Evolutionary conservation across 176 grass and related monocot genomes (phyloP), one percentile per base, ranked within the genome.

Genomic region (Thinopyrum elongatum): DNA sequence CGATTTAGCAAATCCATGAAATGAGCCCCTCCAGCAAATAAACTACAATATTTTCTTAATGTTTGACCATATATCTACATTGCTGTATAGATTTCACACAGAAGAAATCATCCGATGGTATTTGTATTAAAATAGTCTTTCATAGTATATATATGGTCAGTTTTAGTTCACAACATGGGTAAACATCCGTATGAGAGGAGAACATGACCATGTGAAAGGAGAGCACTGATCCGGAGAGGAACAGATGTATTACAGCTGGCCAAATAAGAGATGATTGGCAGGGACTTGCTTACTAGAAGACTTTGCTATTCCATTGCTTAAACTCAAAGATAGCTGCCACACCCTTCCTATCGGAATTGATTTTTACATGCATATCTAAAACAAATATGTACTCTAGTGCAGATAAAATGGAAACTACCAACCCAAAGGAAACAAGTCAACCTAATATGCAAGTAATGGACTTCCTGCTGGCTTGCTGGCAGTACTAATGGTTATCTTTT

Each of bases 401-500:
- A 15, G 70, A 74, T 49, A 46, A 46, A 49, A 47, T 19, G 41
- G 12, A 74, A 74, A 49, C 14, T 74, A 74, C 16, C 3, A 5
- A 62, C 59, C 55, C 30, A 22, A 69, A 69, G 3, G 16, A 34
- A 68, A 68, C 65, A 69, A 10, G 19, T 69, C 30, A 69, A 67
- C 15, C 25, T 76, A 76, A 22, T 2, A 9, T 55, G 27, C 27
- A 76, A 76, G 74, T 7, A 55, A 76, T 55, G 26, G 44, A 55
- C 44, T 76, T 55, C 26, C 74, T 55, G 8, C 21, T 27, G 35
- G 33, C 55, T n/a, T 21, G 5, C 46, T 39, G 53, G 28, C 28
- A 36, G 46, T 88, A 66, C 27, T 84, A 71, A 91, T 82, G n/a
- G 19, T 16, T 14, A 30, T 73, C 7, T 62, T 81, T 77, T 88